These are phyloP conservation scores for Penicillium argentinense DNA, from an alignment of 495 filamentous ascomycete genomes.

Conservation along the genomic window DNA sequence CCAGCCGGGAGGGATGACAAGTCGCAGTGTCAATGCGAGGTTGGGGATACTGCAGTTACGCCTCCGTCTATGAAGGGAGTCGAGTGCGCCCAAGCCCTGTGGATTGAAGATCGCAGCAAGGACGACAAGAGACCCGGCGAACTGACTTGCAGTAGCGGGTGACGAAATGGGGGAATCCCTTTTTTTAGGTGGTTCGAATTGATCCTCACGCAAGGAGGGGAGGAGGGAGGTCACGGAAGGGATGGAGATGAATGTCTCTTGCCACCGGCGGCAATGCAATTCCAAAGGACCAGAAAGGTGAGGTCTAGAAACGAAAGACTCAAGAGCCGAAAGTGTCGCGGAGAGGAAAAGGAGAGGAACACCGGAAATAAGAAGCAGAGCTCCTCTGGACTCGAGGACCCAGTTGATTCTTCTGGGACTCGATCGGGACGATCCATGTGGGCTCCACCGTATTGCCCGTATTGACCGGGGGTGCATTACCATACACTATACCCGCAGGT, in stretches of 20 bases:
- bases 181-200: conserved; percentile 1
- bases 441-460: conserved; percentile 21
- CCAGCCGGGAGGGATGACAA: conserved; percentile 19
- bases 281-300: no score
- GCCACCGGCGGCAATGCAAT: conserved; percentile 38
- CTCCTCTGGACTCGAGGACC: conserved; percentile 23
- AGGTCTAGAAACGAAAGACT: background rate
- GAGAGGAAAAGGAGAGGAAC: conserved; percentile 25
- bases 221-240: conserved; percentile 1
- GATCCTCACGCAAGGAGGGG: background rate
- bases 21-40: conserved; percentile 25
- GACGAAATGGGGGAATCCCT: conserved; percentile 19
- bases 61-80: conserved; percentile 16
- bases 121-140: conserved; percentile 22
- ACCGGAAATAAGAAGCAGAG: conserved; percentile 24
- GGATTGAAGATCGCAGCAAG: conserved; percentile 36
- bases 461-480: conserved; percentile 10
- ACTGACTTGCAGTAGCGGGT: conserved; percentile 17
- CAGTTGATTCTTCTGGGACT: conserved; percentile 28
- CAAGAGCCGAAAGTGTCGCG: conserved; percentile 24
- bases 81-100: conserved; percentile 15
- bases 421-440: conserved; percentile 33
- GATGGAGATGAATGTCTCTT: conserved; percentile 20
- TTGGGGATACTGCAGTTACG: conserved; percentile 1
- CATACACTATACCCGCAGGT: no score